These are phyloP conservation scores for Papiliotrema terrestris DNA, from an alignment of 1,284 basidiomycete species.

Conservation along the genomic window DNA sequence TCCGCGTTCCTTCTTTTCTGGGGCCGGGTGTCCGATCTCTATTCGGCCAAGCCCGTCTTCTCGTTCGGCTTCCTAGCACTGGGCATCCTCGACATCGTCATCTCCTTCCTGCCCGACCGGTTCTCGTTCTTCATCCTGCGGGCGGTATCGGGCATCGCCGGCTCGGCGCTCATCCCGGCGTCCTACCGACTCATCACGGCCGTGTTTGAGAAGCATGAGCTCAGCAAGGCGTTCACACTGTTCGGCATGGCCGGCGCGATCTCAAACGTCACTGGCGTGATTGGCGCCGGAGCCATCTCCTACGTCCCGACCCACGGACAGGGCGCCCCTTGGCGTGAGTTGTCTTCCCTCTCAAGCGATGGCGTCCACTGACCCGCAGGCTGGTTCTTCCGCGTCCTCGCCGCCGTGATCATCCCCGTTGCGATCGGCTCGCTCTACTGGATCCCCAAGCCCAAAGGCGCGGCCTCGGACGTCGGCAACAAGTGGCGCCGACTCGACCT, in stretches of 20 bases:
- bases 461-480: constrained; percentile 8
- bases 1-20: constrained; percentile 31
- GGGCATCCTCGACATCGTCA: constrained; percentile 26
- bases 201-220: constrained; percentile 6
- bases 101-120: constrained; percentile 29
- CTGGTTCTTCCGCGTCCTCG: constrained; percentile 45
- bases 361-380: not conserved
- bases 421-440: constrained; percentile 14
- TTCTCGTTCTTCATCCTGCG: constrained; percentile 33
- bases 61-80: constrained; percentile 22
- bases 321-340: constrained; percentile 22
- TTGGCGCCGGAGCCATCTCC: constrained; percentile 25
- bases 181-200: constrained; percentile 7
- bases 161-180: constrained; percentile 10
- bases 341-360: not conserved
- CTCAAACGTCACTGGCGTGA: constrained; percentile 15
- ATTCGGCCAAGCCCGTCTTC: constrained; percentile 29
- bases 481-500: constrained; percentile 28
- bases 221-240: constrained; percentile 7
- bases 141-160: constrained; percentile 32
- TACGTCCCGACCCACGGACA: constrained; percentile 35
- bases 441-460: constrained; percentile 18
- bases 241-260: constrained; percentile 10
- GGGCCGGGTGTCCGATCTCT: constrained; percentile 36
- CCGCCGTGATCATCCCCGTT: constrained; percentile 21